Evolutionary conservation across 306 rosid genomes (phyloP), one percentile per base, ranked within the genome.

Genomic region (Arachis hypogaea): DNA sequence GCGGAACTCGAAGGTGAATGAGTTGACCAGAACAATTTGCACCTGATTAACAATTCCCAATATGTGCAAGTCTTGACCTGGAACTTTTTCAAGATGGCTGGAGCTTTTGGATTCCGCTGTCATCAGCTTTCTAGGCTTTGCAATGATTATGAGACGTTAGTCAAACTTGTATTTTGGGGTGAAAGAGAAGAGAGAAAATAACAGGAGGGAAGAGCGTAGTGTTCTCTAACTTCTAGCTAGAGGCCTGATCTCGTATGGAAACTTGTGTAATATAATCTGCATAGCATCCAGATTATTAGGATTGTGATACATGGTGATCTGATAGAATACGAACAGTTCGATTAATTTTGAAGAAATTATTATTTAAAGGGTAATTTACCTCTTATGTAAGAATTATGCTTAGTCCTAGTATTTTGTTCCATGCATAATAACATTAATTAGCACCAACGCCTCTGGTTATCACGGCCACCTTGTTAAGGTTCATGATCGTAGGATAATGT

Each of bases 1-100:
- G 80, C 94, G 0, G 99, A 95, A 83, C 97, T 95, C 33, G 99
- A 95, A 87, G 93, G 89, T 40, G 96, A 95, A 28, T 87, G 72
- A 83, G 44, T 70, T 40, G 5, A 30, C 38, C 57, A 47, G 42
- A 73, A 59, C 44, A 3, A 14, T 4, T 67, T 49, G 29, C 51
- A 50, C 69, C 72, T 40, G 66, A 69, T 69, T 55, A 36, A 14
- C 18, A 58, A 38, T 64, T 76, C 77, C 33, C 47, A 7, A 45
- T 63, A 42, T 74, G 7, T 22, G 33, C 38, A 30, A 50, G 52
- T 33, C 56, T 22, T 7, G 42, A 42, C 77, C 68, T 52, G 63
- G 62, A 47, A 40, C 59, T 69, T 18, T 59, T 69, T 54, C 74
- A 59, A 55, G 58, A 68, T 64, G 54, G 61, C 71, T 45, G 28